Conservation (phyloP, 2,329 filamentous ascomycete species). For the Cadophora luteo-olivacea region DNA sequence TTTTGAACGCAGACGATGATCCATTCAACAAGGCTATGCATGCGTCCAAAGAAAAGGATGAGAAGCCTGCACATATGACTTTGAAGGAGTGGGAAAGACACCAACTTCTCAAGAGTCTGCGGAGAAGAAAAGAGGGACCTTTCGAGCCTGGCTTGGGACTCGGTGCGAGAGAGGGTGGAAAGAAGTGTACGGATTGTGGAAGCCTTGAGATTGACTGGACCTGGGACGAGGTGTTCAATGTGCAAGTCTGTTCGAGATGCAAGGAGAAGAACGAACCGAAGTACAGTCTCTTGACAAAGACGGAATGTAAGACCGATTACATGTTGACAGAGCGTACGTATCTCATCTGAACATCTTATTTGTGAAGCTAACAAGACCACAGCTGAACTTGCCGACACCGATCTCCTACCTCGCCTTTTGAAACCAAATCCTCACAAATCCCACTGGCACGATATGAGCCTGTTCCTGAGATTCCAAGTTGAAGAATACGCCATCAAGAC, state of each 20-base stretch:
- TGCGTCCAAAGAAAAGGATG: constrained; percentile 55
- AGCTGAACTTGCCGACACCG: constrained; percentile 90
- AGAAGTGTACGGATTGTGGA: constrained; percentile 83
- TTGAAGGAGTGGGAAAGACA: constrained; percentile 89
- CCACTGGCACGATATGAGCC: constrained; percentile 98
- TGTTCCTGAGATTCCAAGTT: constrained; percentile 91
- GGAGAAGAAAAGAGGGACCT: constrained; percentile 76
- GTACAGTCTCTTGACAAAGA: constrained; percentile 95
- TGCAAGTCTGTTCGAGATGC: constrained; percentile 79
- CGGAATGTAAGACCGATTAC: constrained; percentile 94
- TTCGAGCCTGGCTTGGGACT: constrained; percentile 86
- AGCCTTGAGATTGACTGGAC: constrained; percentile 92
- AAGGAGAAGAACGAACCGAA: constrained; percentile 93
- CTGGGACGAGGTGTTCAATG: constrained; percentile 85
- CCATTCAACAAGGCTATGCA: constrained; percentile 83
- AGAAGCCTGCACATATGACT: constrained; percentile 87
- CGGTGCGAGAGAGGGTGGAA: constrained; percentile 68
- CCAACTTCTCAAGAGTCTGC: constrained; percentile 75
- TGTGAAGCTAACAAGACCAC: constrained; percentile 22
- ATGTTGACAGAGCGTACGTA: constrained; percentile 85
- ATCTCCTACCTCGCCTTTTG: constrained; percentile 85
- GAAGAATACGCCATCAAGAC: constrained; percentile 89
- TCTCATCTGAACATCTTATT: background rate
- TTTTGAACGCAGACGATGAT: constrained; percentile 89
- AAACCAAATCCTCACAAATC: constrained; percentile 94